Conservation (phyloP, 306 rosid species). For the Coriaria nepalensis region DNA sequence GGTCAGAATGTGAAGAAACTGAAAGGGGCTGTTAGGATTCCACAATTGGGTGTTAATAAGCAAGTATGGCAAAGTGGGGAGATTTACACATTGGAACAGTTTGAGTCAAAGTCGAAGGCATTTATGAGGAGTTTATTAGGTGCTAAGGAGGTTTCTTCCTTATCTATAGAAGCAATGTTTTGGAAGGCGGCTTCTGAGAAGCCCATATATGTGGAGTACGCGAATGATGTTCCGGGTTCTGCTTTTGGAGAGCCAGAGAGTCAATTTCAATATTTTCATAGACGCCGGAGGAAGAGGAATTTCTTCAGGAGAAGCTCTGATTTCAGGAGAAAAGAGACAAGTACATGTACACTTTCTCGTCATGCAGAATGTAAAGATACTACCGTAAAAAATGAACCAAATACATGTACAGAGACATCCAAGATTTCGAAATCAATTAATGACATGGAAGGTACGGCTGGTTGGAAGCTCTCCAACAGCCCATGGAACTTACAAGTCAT, state of each 20-base stretch:
- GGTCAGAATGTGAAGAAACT: conserved; percentile 51
- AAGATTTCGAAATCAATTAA: conserved; percentile 28
- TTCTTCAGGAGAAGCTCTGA: conserved; percentile 51
- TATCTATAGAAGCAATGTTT: conserved; percentile 73
- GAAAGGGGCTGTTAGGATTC: conserved; percentile 49
- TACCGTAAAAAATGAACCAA: conserved; percentile 17
- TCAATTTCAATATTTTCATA: conserved; percentile 41
- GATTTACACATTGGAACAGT: conserved; percentile 76
- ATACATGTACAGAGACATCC: conserved; percentile 23
- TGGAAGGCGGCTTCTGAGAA: conserved; percentile 92
- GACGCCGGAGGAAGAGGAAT: conserved; percentile 63
- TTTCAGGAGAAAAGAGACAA: conserved; percentile 26
- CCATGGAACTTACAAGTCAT: conserved; percentile 95
- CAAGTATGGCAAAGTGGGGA: conserved; percentile 99
- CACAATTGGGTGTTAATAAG: conserved; percentile 43
- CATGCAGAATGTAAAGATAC: conserved; percentile 18
- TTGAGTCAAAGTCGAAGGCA: conserved; percentile 72
- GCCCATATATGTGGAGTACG: conserved; percentile 87
- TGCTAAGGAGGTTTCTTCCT: conserved; percentile 65
- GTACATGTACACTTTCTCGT: conserved; percentile 14
- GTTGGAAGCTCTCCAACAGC: conserved; percentile 98
- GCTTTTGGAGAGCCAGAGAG: conserved; percentile 82
- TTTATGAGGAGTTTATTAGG: conserved; percentile 53
- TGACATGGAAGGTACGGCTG: conserved; percentile 82
- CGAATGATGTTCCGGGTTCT: conserved; percentile 97